Conservation (phyloP, 139 green algal genomes). For the Ettlia oleoabundans region DNA sequence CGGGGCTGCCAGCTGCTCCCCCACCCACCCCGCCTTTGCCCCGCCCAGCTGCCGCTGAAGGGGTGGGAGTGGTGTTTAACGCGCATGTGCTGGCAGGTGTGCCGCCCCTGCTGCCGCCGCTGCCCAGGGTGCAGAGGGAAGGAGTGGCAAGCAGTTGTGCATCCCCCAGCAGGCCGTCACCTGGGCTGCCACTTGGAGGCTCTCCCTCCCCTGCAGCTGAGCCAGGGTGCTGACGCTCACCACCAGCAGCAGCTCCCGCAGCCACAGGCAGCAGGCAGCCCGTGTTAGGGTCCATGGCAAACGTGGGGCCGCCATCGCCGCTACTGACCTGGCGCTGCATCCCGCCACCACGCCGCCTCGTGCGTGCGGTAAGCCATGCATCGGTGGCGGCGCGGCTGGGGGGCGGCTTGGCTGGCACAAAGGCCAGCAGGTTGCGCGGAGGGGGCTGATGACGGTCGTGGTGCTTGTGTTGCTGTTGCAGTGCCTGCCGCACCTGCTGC, state of each 20-base stretch:
- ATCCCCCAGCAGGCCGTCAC: conserved; percentile 1
- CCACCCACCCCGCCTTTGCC: no score
- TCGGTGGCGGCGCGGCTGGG: conserved; percentile 43
- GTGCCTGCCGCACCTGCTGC: background rate
- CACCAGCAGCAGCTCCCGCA: background rate
- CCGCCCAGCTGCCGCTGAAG: background rate
- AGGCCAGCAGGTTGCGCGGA: conserved; percentile 28
- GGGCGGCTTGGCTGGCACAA: conserved; percentile 35
- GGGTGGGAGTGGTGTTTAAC: background rate
- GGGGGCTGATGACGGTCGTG: background rate
- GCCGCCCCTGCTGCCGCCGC: conserved; percentile 6
- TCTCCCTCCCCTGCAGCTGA: background rate
- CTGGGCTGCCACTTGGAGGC: background rate
- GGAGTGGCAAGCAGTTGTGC: conserved; percentile 56
- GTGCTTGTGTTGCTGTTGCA: background rate
- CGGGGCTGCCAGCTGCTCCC: background rate
- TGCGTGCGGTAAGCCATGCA: conserved; percentile 51
- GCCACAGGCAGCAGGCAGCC: conserved; percentile 58
- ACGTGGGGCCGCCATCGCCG: conserved; percentile 1
- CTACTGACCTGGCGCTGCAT: background rate
- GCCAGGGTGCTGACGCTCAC: background rate
- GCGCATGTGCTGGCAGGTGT: background rate
- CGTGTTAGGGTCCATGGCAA: conserved; percentile 83
- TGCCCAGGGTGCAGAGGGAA: conserved; percentile 11
- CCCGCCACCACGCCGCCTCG: background rate